Evolutionary conservation across 2,329 filamentous ascomycete genomes (phyloP), one percentile per base, ranked within the genome.

Genomic region (Ceratocystis albifundus): DNA sequence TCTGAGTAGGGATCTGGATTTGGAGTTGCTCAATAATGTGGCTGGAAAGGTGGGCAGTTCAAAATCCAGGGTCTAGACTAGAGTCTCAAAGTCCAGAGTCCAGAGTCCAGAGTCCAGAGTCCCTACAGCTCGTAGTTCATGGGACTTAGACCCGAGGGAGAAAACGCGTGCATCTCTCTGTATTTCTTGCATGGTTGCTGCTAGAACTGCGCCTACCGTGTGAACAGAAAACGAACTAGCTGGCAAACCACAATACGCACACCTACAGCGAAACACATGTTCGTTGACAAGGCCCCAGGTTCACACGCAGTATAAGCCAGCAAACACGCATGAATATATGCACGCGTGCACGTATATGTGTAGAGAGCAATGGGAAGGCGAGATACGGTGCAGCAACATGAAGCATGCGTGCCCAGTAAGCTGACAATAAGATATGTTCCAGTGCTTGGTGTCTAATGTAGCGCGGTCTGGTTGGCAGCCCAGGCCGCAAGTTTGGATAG

Each of bases 371-470:
- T 12, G 36, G 12, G 36, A 41, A 41, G 36, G 36, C 48, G n/a
- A 25, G n/a, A n/a, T 6, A 25, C n/a, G n/a, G 22, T 53, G 55
- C 28, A 32, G n/a, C 28, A 59, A n/a, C 53, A 32, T 15, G 20
- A 36, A 59, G 55, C 55, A 59, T 59, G 55, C 32, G 28, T 59
- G 55, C 55, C 55, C 55, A 59, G 30, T 59, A 59, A 59, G 28
- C 30, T 30, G 55, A 10, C n/a, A 53, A 25, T 4, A 53, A 25
- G 48, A 48, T 22, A 5, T 2, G 46, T n/a, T n/a, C n/a, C 20
- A 48, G 46, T 10, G 12, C 48, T 15, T 22, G 22, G 48, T 25
- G 8, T 53, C 20, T 22, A n/a, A 28, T 25, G 8, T 8, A 15
- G 48, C 25, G 20, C 28, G 20, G 48, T 53, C 48, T 53, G 48